Evolutionary conservation across 2,329 filamentous ascomycete genomes (phyloP).

Genomic region (Xylaria sp.): DNA sequence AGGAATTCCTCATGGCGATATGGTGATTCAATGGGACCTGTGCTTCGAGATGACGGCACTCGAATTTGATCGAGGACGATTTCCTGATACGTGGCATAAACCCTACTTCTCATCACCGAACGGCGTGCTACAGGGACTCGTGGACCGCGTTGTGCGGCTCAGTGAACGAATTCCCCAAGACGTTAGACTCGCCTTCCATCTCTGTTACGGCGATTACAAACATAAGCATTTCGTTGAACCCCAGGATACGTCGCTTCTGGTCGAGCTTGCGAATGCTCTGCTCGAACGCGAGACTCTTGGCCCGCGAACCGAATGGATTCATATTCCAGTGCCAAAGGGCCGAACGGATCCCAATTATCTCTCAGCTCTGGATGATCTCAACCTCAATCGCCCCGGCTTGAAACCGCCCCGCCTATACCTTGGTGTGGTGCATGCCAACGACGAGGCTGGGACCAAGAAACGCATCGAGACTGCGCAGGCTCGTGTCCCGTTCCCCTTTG

Average conservation of each 20-base stretch:
- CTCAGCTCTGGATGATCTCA: constrained; percentile 38
- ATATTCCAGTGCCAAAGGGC: constrained; percentile 44
- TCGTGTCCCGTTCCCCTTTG: constrained; percentile 42
- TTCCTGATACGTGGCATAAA: constrained; percentile 32
- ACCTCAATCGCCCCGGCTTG: constrained; percentile 35
- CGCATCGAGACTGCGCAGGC: constrained; percentile 42
- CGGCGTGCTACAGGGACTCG: constrained; percentile 41
- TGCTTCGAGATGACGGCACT: constrained; percentile 45
- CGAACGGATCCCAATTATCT: constrained; percentile 43
- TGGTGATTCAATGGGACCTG: constrained; percentile 46
- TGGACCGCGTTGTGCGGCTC: constrained; percentile 41
- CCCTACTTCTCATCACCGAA: constrained; percentile 39
- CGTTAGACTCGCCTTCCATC: constrained; percentile 44
- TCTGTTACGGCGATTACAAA: constrained; percentile 43
- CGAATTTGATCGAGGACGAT: constrained; percentile 41
- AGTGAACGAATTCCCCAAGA: constrained; percentile 38
- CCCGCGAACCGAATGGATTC: constrained; percentile 43
- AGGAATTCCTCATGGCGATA: constrained; percentile 40
- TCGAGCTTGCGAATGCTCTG: constrained; percentile 42
- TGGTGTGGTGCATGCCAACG: constrained; percentile 44
- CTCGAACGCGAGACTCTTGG: constrained; percentile 38
- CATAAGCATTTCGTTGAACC: constrained; percentile 45
- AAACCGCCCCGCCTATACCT: constrained; percentile 41
- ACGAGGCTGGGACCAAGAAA: constrained; percentile 42
- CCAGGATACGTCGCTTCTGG: constrained; percentile 38